These are phyloP conservation scores for Cryptosporidium viatorum DNA, from an alignment of 169 alveolate species.

Conservation along the genomic window DNA sequence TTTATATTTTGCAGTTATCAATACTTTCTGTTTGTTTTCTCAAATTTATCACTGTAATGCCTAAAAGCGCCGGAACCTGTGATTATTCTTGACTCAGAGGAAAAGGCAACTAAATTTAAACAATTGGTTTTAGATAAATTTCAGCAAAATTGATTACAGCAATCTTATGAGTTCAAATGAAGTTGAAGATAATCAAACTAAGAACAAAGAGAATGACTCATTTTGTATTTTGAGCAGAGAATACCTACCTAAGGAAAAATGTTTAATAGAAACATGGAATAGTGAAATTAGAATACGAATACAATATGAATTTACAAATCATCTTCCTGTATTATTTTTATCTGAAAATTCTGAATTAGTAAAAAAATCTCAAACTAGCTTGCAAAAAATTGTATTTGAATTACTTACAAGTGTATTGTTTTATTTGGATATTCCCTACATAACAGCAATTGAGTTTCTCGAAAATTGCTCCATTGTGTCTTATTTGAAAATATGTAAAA, in stretches of 20 bases:
- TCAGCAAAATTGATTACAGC: not conserved
- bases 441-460: conserved; percentile 42
- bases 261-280: conserved; percentile 31
- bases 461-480: conserved; percentile 57
- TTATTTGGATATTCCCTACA: conserved; percentile 14
- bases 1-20: too few relatives aligned
- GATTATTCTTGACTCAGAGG: not conserved
- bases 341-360: conserved; percentile 27
- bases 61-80: not conserved
- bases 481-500: conserved; percentile 36
- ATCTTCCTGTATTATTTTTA: conserved; percentile 2
- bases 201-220: not conserved
- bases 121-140: not conserved
- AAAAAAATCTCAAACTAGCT: not conserved
- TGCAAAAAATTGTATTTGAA: conserved; percentile 57
- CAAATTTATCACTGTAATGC: not conserved
- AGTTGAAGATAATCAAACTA: not conserved
- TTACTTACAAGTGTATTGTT: conserved; percentile 18
- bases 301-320: conserved; percentile 60
- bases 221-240: conserved; percentile 15
- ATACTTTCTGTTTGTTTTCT: too few relatives aligned
- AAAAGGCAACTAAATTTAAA: not conserved
- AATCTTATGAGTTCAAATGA: conserved; percentile 34
- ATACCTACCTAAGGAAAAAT: conserved; percentile 48
- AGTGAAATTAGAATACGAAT: conserved; percentile 35